These are phyloP conservation scores for Botrytis cinerea DNA, from an alignment of 2,329 filamentous ascomycete genomes.

Conservation along the genomic window DNA sequence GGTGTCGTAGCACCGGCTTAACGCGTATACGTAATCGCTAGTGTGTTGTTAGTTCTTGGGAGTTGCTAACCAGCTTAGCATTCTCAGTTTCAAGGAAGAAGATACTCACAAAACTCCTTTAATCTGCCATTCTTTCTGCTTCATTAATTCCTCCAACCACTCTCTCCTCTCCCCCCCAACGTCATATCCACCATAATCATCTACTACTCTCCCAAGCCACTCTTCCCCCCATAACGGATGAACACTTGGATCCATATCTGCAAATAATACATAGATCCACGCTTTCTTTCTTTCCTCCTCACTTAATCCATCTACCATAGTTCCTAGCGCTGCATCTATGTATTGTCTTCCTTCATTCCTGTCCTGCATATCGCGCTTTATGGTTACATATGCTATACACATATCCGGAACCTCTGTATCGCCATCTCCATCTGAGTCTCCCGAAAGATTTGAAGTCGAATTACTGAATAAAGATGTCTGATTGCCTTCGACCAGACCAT, in stretches of 20 bases:
- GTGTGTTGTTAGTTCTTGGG: background rate
- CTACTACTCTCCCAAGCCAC: slow-evolving; percentile 3
- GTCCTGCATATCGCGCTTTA: slow-evolving; percentile 18
- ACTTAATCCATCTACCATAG: slow-evolving; percentile 34
- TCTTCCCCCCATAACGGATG: slow-evolving; percentile 15
- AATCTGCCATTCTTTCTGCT: slow-evolving; percentile 14
- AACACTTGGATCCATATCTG: slow-evolving; percentile 6
- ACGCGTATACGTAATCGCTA: slow-evolving; percentile 41
- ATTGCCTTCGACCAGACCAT: background rate
- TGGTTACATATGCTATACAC: slow-evolving; percentile 29
- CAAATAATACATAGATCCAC: slow-evolving; percentile 10
- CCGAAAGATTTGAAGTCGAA: background rate
- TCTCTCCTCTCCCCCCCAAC: slow-evolving; percentile 7
- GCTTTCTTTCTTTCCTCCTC: slow-evolving; percentile 29
- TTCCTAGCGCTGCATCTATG: slow-evolving; percentile 30
- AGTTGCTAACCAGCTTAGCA: background rate
- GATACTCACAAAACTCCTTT: slow-evolving; percentile 13
- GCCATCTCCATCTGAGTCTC: slow-evolving; percentile 5
- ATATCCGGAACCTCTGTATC: slow-evolving; percentile 22
- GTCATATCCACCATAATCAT: slow-evolving; percentile 14
- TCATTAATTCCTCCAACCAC: background rate
- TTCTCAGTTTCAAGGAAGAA: too few species aligned
- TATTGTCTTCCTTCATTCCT: slow-evolving; percentile 29
- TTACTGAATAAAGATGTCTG: slow-evolving; percentile 2
- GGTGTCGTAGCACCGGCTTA: slow-evolving; percentile 39